These are phyloP conservation scores for Heteromeles arbutifolia DNA, from an alignment of 306 rosid genomes.

Conservation along the genomic window DNA sequence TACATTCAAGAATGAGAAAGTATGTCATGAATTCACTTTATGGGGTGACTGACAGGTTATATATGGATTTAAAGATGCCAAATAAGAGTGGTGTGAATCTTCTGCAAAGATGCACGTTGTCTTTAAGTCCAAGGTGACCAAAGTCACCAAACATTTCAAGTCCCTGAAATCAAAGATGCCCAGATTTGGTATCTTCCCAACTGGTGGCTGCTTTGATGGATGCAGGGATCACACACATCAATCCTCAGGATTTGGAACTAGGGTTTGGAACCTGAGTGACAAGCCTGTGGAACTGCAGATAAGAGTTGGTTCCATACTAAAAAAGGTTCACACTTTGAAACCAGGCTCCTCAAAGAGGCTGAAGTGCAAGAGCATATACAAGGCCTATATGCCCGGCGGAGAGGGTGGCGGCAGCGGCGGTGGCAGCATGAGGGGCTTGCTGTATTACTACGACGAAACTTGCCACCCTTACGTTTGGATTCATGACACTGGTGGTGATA, in stretches of 20 bases:
- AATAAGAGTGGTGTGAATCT: not conserved
- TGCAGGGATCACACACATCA: conserved; percentile 60
- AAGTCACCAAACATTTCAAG: conserved; percentile 16
- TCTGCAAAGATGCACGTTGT: conserved; percentile 21
- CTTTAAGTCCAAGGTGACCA: conserved; percentile 21
- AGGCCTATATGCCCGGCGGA: conserved; percentile 59
- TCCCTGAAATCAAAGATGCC: conserved; percentile 34
- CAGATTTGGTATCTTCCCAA: conserved; percentile 32
- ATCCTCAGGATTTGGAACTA: conserved; percentile 65
- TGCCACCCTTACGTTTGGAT: conserved; percentile 94
- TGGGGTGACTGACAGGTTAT: not conserved
- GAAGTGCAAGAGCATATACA: conserved; percentile 78
- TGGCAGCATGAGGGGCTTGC: conserved; percentile 56
- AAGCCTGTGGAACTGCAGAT: conserved; percentile 84
- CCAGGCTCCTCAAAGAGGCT: conserved; percentile 82
- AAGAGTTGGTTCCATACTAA: conserved; percentile 85
- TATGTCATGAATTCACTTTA: not conserved
- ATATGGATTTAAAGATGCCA: not conserved
- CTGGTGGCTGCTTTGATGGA: conserved; percentile 74
- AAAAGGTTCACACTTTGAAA: conserved; percentile 72
- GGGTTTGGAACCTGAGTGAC: conserved; percentile 90
- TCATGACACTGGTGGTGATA: conserved; percentile 63
- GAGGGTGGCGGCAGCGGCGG: conserved; percentile 20
- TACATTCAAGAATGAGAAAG: not conserved
- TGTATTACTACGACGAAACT: conserved; percentile 79